Base-by-base conservation (phyloP, 192 early-diverging fungal species). In the Backusella circina region DNA sequence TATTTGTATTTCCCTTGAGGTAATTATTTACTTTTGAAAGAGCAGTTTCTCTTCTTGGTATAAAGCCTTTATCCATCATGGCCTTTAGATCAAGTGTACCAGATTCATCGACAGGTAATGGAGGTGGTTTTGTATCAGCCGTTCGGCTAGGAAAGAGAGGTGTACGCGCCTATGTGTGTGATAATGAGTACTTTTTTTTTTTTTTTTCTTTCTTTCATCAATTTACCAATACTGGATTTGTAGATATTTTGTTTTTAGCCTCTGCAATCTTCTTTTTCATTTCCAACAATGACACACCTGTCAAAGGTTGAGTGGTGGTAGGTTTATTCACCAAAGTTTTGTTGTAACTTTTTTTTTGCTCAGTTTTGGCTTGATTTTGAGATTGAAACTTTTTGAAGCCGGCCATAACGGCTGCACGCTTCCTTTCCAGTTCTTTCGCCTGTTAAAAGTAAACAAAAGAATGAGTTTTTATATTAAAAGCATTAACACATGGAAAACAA, bases 21-120 rank as follows among this genome's bases (percentile, higher is more conserved):
- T 73, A 23, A 57, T n/a, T 23, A 65, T 21, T n/a, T 75, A 84
- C 85, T 70, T 81, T 84, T 18, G 77, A 80, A 51, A 74, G 80
- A 9, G 83, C 77, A 47, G 77, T 79, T 67, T 87, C 86, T 31
- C 84, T 80, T 54, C 91, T 91, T 28, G 89, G 85, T 31, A 89
- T 84, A 33, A 82, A 74, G 31, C 81, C 81, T 61, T 71, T 78
- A 64, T 78, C 81, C 71, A 82, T 50, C 75, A 87, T 77, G 13
- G 90, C 76, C 74, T 77, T 83, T 18, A 86, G 66, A 74, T 84
- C 84, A 31, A 85, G 37, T 9, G 85, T 87, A 13, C 87, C 85
- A 65, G 83, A 84, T 28, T 75, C 77, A 70, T 88, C 86, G 31
- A 86, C 74, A 21, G 86, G 77, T 30, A 85, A 57, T 12, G 82